These are phyloP conservation scores for Symbiodinium natans DNA, from an alignment of 73 alveolate species.

Conservation along the genomic window DNA sequence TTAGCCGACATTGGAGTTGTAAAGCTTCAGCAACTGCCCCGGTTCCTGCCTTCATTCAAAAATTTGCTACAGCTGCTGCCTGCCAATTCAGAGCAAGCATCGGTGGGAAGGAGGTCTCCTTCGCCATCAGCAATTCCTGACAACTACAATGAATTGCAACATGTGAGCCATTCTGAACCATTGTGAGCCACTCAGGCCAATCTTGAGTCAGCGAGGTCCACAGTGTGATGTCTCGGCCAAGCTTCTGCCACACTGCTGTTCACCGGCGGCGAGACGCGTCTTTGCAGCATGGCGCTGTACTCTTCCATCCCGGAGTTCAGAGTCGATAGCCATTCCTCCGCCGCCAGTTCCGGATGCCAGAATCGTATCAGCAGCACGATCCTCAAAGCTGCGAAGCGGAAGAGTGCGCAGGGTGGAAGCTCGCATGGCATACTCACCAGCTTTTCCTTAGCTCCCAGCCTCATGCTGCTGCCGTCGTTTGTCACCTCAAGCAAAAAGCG, in stretches of 20 bases:
- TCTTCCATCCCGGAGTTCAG: slow-evolving; percentile 79
- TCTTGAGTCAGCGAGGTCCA: too few species aligned
- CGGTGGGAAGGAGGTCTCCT: neutral
- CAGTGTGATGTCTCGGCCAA: neutral
- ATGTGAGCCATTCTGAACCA: too few species aligned
- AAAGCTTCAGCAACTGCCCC: neutral
- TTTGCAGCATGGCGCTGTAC: slow-evolving; percentile 53
- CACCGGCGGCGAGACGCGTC: slow-evolving; percentile 91
- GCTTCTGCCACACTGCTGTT: slow-evolving; percentile 27
- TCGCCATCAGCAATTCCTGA: neutral
- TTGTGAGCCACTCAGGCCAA: too few species aligned
- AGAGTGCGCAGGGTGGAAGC: too few species aligned
- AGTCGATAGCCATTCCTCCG: slow-evolving; percentile 52
- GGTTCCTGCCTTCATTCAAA: too few species aligned
- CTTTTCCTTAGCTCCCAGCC: neutral
- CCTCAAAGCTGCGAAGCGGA: neutral
- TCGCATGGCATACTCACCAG: too few species aligned
- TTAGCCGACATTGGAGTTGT: neutral
- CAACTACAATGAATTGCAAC: too few species aligned
- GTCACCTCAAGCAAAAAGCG: neutral
- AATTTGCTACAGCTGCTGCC: neutral
- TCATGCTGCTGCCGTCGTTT: neutral
- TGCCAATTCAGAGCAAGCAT: neutral
- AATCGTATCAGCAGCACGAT: slow-evolving; percentile 89
- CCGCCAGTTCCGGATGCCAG: slow-evolving; percentile 88